These are phyloP conservation scores for Candolleomyces aberdarensis DNA, from an alignment of 768 basidiomycete species.

Conservation along the genomic window DNA sequence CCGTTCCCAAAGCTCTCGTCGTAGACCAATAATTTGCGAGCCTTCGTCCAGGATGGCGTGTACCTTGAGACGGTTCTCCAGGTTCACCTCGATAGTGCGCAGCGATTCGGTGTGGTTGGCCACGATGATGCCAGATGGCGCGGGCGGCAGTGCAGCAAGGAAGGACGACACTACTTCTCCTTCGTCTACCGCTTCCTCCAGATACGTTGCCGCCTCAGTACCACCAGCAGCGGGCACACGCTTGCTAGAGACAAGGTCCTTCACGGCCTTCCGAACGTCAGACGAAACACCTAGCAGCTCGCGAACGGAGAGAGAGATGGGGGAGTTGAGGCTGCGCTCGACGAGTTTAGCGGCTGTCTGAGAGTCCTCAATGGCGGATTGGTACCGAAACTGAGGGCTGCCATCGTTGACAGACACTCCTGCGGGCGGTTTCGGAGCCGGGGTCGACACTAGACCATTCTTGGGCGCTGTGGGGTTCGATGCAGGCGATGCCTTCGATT, in stretches of 20 bases:
- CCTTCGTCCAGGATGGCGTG: constrained; percentile 16
- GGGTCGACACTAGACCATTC: neutral
- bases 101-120: constrained; percentile 15
- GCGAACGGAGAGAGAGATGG: constrained; percentile 12
- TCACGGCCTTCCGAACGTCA: constrained; percentile 11
- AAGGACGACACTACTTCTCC: neutral
- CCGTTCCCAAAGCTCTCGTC: constrained; percentile 15
- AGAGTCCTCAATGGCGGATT: constrained; percentile 12
- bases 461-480: neutral
- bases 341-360: constrained; percentile 3
- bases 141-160: neutral
- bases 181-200: neutral
- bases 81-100: constrained; percentile 7
- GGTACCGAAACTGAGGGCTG: constrained; percentile 11
- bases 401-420: neutral
- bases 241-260: constrained; percentile 12
- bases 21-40: constrained; percentile 13
- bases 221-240: neutral
- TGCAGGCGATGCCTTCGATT: too few species aligned
- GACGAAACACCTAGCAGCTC: constrained; percentile 16
- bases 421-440: constrained; percentile 1
- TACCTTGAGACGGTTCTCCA: constrained; percentile 7
- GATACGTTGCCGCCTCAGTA: neutral
- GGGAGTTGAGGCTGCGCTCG: constrained; percentile 7
- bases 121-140: neutral